These are phyloP conservation scores for Fraxinus latifolia DNA, from an alignment of 305 asterid genomes.

Conservation along the genomic window DNA sequence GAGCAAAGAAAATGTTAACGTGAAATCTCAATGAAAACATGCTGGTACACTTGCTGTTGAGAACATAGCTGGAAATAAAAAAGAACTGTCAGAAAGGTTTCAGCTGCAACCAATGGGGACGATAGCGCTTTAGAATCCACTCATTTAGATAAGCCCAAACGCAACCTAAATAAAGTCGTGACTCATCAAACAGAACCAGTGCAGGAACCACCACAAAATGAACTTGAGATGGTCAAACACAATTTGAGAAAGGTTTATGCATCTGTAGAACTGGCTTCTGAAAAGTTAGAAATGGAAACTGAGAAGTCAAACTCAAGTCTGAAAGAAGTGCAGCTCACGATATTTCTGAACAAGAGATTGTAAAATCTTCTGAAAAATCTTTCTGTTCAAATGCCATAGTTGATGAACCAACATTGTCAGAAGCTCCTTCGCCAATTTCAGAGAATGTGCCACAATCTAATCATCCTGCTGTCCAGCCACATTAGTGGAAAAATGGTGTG, in stretches of 20 bases:
- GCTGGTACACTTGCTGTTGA: slow-evolving; percentile 35
- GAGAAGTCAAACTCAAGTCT: slow-evolving; percentile 44
- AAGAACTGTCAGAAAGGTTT: slow-evolving; percentile 58
- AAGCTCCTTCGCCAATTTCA: slow-evolving; percentile 37
- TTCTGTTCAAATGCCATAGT: slow-evolving; percentile 27
- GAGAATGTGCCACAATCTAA: slow-evolving; percentile 25
- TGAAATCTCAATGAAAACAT: slow-evolving; percentile 57
- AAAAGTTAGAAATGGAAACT: slow-evolving; percentile 47
- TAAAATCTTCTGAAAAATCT: slow-evolving; percentile 36
- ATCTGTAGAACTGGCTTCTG: slow-evolving; percentile 40
- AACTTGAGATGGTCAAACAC: slow-evolving; percentile 80
- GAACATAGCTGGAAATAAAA: slow-evolving; percentile 55
- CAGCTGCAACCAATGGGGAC: slow-evolving; percentile 47
- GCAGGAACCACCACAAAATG: slow-evolving; percentile 66
- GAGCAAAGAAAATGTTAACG: slow-evolving; percentile 36
- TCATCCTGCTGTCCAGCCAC: slow-evolving; percentile 41
- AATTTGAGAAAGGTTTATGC: slow-evolving; percentile 73
- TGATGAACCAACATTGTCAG: slow-evolving; percentile 35
- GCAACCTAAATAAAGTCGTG: slow-evolving; percentile 46
- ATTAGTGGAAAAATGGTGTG: slow-evolving; percentile 43
- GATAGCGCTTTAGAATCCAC: slow-evolving; percentile 36
- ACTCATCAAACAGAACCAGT: slow-evolving; percentile 49
- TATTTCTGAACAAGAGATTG: slow-evolving; percentile 34
- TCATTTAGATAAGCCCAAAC: slow-evolving; percentile 66
- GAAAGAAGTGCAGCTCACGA: slow-evolving; percentile 21